Evolutionary conservation across 2,329 filamentous ascomycete genomes (phyloP), one percentile per base, ranked within the genome.

Genomic region (Elsinoe arachidis): DNA sequence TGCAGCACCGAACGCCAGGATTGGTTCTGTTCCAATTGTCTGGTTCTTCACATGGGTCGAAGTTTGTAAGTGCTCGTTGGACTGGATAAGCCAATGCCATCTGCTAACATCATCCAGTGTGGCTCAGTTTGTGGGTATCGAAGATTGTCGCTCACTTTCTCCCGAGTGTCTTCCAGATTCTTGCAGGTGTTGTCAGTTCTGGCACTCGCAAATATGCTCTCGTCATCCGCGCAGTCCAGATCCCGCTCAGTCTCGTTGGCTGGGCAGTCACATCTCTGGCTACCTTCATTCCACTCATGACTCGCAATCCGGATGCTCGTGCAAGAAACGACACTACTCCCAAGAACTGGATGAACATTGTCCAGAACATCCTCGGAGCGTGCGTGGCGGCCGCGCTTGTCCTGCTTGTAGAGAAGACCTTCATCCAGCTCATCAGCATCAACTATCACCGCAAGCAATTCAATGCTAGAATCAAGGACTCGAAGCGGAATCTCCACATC

Each of bases 371-470:
- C 14, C 74, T 92, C 5, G 81, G 80, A 19, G 85, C 87, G 1
- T 72, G 81, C 30, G 80, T 90, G 47, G 80, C 87, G 39, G 86
- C 84, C 9, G 81, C 85, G 0, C 77, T 86, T 52, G 80, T 92
- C 15, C 84, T 88, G 60, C 78, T 92, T 14, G 82, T 75, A n/a
- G 88, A 93, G 71, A 90, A 89, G 71, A 76, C 85, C 59, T 78
- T 92, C 61, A 85, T 93, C 34, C 88, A 92, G 71, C 77, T 92
- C 60, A 90, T 93, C 68, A 88, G 86, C 67, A 87, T 93, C 69
- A 86, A 86, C 60, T 93, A 93, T 69, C 88, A 93, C 70, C 85
- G 89, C 66, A 84, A 89, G 63, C 90, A 90, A 47, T 93, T 93
- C 71, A 84, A 87, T 64, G 82, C 83, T 26, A 79, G 79, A 67